Evolutionary conservation across 768 basidiomycete species (phyloP), one percentile per base, ranked within the genome.

Genomic region (Boletus sensibilis): DNA sequence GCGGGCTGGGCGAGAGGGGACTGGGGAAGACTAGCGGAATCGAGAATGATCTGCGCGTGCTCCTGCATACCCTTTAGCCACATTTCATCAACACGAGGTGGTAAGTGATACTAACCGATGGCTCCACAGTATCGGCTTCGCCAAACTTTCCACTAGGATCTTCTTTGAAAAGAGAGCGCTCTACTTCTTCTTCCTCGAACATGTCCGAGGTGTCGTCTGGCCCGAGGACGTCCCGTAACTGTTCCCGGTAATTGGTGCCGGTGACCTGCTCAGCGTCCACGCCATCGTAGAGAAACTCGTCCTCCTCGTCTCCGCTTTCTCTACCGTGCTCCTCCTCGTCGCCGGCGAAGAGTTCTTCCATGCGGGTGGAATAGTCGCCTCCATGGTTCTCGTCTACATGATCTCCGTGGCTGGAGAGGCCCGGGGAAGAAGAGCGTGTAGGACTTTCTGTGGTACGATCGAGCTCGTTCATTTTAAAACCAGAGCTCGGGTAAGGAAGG

Each of bases 211-310:
- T 78, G 52, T 81, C 77, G 12, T 89, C 88, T 33, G 79, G 75
- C 18, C 85, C 90, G 37, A 94, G 78, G 23, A 89, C 85, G 48
- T 91, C 88, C 43, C 84, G 79, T 49, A 94, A 72, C 62, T 83
- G 87, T 56, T 86, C 82, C 12, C 74, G 75, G 68, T 94, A 94
- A 50, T 79, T 81, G 37, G 76, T 74, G 16, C 78, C 72, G 0
- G 77, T 70, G 41, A 73, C 63, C 14, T 73, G 64, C 35, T 69
- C 71, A 5, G 84, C 81, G 63, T 94, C 90, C 21, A 83, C 74
- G 29, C 90, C 92, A 29, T 78, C 77, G 65, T 93, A 94, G 29
- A 92, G 57, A 62, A 94, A 94, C 0, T 74, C 83, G 31, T 82
- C 86, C 12, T 82, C 83, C 8, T 81, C 82, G 11, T 81, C 84